Conservation (phyloP, 352 stramenopile genomes). For the Globisporangium cederbergense region DNA sequence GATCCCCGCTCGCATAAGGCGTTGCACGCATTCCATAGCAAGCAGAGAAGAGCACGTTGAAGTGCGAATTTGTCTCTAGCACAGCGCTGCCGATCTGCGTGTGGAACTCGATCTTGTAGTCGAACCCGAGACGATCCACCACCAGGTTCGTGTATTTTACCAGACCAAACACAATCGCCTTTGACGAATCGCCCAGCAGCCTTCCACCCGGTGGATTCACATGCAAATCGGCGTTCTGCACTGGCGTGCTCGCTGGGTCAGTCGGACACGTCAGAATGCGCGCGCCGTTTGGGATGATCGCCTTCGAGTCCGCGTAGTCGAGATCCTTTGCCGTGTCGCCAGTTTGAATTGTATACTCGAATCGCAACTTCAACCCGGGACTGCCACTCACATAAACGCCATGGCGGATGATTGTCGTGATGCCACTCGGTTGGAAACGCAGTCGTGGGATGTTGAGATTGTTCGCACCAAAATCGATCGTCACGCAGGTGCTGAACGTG, state of each 20-base stretch:
- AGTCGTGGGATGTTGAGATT: slow-evolving; percentile 34
- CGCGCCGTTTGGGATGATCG: slow-evolving; percentile 63
- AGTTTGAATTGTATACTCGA: slow-evolving; percentile 73
- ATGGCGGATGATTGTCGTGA: slow-evolving; percentile 53
- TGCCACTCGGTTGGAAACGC: slow-evolving; percentile 53
- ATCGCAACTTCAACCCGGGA: slow-evolving; percentile 43
- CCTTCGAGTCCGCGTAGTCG: slow-evolving; percentile 58
- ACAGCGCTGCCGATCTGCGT: slow-evolving; percentile 35
- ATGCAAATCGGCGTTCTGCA: slow-evolving; percentile 64
- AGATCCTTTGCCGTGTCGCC: slow-evolving; percentile 60
- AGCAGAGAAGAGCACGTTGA: slow-evolving; percentile 72
- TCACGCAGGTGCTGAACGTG: slow-evolving; percentile 64
- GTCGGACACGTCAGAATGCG: slow-evolving; percentile 68
- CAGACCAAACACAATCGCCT: slow-evolving; percentile 55
- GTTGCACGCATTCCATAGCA: slow-evolving; percentile 62
- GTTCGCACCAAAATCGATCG: slow-evolving; percentile 31
- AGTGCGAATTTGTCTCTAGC: slow-evolving; percentile 46
- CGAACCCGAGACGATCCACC: slow-evolving; percentile 66
- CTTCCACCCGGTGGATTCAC: slow-evolving; percentile 70
- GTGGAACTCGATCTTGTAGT: slow-evolving; percentile 63
- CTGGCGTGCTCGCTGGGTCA: slow-evolving; percentile 24
- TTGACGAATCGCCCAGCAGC: slow-evolving; percentile 35
- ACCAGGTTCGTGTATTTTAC: slow-evolving; percentile 67
- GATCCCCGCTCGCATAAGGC: slow-evolving; percentile 53
- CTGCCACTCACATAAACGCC: slow-evolving; percentile 56